Evolutionary conservation across 805 yeast species (phyloP).

Genomic region (Barnettozyma wickerhamii): DNA sequence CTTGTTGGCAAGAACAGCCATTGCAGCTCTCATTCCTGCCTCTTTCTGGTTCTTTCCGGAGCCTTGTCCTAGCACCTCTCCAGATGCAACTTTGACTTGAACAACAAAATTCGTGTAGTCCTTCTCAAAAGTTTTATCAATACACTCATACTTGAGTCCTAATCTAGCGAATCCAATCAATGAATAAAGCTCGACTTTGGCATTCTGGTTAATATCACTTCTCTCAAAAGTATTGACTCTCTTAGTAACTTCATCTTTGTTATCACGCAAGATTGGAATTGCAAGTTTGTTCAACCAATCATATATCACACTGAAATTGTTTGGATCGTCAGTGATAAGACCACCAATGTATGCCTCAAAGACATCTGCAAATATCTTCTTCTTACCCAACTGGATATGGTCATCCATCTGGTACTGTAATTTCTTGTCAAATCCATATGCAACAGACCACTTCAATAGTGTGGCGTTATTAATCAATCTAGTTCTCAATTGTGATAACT

Average conservation of each 20-base stretch:
- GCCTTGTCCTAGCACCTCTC: constrained; percentile 65
- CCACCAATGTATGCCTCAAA: constrained; percentile 96
- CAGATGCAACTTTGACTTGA: constrained; percentile 60
- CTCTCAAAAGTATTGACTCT: constrained; percentile 10
- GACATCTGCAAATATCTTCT: constrained; percentile 79
- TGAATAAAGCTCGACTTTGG: constrained; percentile 75
- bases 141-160: constrained; percentile 51
- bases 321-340: constrained; percentile 51
- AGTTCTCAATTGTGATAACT: constrained; percentile 65
- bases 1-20: constrained; percentile 62
- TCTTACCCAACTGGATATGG: constrained; percentile 45
- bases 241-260: constrained; percentile 6
- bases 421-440: constrained; percentile 61
- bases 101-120: constrained; percentile 48
- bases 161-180: constrained; percentile 70
- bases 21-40: constrained; percentile 86
- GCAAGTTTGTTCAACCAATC: constrained; percentile 55
- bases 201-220: constrained; percentile 48
- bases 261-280: constrained; percentile 36
- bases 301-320: constrained; percentile 43
- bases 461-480: constrained; percentile 69
- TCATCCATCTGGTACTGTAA: constrained; percentile 49
- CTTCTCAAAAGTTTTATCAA: constrained; percentile 32
- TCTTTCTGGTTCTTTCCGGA: constrained; percentile 62
- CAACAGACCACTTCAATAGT: constrained; percentile 62